Evolutionary conservation across 345 rosid species (phyloP).

Genomic region (Salix suchowensis): DNA sequence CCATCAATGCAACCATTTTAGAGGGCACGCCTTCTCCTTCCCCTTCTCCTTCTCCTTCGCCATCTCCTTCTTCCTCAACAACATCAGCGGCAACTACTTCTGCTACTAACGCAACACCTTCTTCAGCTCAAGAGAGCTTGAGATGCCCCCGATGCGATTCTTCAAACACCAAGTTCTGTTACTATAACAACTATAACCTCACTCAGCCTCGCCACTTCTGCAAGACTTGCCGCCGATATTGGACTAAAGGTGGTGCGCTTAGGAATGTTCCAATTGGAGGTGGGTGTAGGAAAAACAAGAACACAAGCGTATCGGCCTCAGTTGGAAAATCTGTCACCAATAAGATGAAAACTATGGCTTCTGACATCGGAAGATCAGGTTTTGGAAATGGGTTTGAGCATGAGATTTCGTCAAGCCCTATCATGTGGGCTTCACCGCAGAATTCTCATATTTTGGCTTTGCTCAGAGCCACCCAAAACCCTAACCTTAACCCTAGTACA

Average conservation of each 20-base stretch:
- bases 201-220: constrained; percentile 86
- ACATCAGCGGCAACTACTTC: constrained; percentile 4
- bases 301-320: constrained; percentile 29
- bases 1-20: constrained; percentile 40
- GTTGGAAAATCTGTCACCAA: constrained; percentile 25
- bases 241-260: constrained; percentile 79
- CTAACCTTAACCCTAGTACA: constrained; percentile 32
- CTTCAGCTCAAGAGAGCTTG: constrained; percentile 37
- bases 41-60: constrained; percentile 29
- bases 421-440: constrained; percentile 49
- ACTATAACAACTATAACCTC: constrained; percentile 77
- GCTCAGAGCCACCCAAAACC: constrained; percentile 44
- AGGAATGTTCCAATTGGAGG: constrained; percentile 76
- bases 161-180: constrained; percentile 72
- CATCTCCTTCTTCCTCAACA: constrained; percentile 16
- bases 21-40: constrained; percentile 40
- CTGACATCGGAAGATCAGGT: constrained; percentile 48
- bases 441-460: constrained; percentile 51
- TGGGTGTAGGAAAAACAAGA: constrained; percentile 69
- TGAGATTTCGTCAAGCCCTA: constrained; percentile 38
- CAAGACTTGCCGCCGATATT: constrained; percentile 83
- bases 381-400: constrained; percentile 39
- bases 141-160: constrained; percentile 76
- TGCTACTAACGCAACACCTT: constrained; percentile 9
- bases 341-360: constrained; percentile 40